Percentiles rank a stretch among this genome's conserved stretches.
phyloP scores from a whole-genome alignment of 2,329 filamentous ascomycete species.

The Albophoma yamanashiensis region DNA sequence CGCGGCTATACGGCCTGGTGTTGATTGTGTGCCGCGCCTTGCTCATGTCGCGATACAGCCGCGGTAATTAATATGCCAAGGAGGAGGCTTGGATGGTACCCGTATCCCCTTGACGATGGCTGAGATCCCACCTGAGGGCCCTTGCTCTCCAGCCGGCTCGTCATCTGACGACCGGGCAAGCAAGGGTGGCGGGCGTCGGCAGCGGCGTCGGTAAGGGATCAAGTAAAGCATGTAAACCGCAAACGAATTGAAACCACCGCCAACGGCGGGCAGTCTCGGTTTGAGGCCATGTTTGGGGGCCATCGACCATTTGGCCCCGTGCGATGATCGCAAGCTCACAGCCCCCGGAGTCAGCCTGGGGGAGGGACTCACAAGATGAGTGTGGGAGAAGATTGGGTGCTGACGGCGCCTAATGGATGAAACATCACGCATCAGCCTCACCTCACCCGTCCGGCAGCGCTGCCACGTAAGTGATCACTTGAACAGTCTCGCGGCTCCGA shows the following conservation, averaged over 20 bases:
- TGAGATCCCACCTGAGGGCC: background rate
- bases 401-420: background rate
- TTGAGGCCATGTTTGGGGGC: background rate
- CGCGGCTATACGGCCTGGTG: background rate
- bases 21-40: background rate
- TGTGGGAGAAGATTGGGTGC: background rate
- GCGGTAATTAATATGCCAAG: background rate
- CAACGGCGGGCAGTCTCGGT: background rate
- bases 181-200: background rate
- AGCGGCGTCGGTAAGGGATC: background rate
- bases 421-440: slow-evolving; percentile 1
- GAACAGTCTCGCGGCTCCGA: background rate
- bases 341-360: background rate
- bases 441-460: background rate
- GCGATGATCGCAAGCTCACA: background rate
- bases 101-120: background rate
- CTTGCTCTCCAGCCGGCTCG: background rate
- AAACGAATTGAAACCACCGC: background rate
- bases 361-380: background rate
- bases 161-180: background rate
- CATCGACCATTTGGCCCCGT: background rate
- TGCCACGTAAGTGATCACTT: slow-evolving; percentile 10
- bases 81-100: background rate
- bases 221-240: background rate
- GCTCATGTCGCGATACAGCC: background rate